Evolutionary conservation across 1,284 basidiomycete genomes (phyloP).

Genomic region (Trichosporon ovoides): DNA sequence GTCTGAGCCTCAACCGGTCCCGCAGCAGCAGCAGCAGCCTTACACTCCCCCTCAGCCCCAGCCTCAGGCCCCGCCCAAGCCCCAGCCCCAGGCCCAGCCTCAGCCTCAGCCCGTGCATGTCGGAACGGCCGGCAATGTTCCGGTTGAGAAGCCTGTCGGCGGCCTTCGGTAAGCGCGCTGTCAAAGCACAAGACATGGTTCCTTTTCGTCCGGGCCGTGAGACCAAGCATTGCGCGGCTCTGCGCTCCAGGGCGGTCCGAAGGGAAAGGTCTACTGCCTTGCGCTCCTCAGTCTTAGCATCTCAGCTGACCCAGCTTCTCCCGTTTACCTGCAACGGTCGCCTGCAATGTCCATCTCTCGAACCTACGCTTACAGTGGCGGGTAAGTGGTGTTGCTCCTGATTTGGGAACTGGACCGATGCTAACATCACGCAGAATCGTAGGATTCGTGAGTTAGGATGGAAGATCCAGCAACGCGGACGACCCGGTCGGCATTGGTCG

Average conservation of each 20-base stretch:
- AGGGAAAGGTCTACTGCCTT: background rate
- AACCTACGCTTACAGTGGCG: conserved; percentile 53
- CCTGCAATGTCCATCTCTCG: background rate
- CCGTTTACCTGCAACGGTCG: background rate
- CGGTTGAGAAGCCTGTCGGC: conserved; percentile 64
- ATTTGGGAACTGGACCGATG: background rate
- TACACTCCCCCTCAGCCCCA: background rate
- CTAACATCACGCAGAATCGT: conserved; percentile 58
- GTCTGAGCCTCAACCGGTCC: background rate
- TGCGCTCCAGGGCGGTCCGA: background rate
- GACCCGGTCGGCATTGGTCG: background rate
- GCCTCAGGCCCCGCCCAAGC: background rate
- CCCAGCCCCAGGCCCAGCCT: conserved; percentile 15
- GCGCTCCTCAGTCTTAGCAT: background rate
- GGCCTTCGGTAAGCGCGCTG: conserved; percentile 57
- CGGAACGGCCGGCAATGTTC: conserved; percentile 57
- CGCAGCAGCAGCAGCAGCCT: background rate
- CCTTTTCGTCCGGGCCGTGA: background rate
- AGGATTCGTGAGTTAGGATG: conserved; percentile 60
- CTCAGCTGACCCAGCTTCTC: background rate
- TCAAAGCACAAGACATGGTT: background rate
- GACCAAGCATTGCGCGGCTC: background rate
- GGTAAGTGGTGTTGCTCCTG: conserved; percentile 54
- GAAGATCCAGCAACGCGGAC: too few relatives aligned
- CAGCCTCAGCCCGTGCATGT: conserved; percentile 45